These are phyloP conservation scores for Cryphonectria radicalis DNA, from an alignment of 2,329 filamentous ascomycete species.

Conservation along the genomic window DNA sequence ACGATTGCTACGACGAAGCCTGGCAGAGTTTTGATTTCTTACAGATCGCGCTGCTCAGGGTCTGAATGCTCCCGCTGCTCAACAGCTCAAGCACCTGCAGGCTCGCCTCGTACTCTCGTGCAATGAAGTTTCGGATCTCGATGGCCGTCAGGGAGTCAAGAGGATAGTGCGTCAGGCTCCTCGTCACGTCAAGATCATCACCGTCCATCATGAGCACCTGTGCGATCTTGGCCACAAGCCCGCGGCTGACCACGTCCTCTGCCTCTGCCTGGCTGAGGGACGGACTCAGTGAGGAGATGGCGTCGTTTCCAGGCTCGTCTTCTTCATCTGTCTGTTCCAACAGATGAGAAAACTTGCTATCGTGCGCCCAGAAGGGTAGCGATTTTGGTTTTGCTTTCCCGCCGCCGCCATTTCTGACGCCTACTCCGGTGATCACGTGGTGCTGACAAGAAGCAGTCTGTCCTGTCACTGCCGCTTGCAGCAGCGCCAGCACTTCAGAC, in stretches of 20 bases:
- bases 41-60: constrained; percentile 51
- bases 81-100: constrained; percentile 60
- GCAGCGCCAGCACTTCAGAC: constrained; percentile 58
- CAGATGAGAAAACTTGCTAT: constrained; percentile 58
- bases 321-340: constrained; percentile 42
- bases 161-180: constrained; percentile 47
- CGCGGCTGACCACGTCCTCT: constrained; percentile 50
- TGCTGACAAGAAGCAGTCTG: constrained; percentile 46
- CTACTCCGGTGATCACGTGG: constrained; percentile 60
- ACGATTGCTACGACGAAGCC: background rate
- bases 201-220: constrained; percentile 51
- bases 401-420: constrained; percentile 41
- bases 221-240: constrained; percentile 53
- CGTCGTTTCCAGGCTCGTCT: constrained; percentile 29
- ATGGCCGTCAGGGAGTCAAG: constrained; percentile 56
- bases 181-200: constrained; percentile 54
- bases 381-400: constrained; percentile 31
- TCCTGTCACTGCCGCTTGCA: constrained; percentile 55
- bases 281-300: constrained; percentile 43
- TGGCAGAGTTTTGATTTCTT: constrained; percentile 48
- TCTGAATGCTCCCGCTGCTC: constrained; percentile 55
- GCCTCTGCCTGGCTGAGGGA: constrained; percentile 50
- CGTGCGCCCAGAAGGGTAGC: constrained; percentile 55
- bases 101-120: constrained; percentile 53
- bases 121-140: constrained; percentile 56